phyloP scores from a whole-genome alignment of 1,284 basidiomycete species.

The Schizophyllum amplum region DNA sequence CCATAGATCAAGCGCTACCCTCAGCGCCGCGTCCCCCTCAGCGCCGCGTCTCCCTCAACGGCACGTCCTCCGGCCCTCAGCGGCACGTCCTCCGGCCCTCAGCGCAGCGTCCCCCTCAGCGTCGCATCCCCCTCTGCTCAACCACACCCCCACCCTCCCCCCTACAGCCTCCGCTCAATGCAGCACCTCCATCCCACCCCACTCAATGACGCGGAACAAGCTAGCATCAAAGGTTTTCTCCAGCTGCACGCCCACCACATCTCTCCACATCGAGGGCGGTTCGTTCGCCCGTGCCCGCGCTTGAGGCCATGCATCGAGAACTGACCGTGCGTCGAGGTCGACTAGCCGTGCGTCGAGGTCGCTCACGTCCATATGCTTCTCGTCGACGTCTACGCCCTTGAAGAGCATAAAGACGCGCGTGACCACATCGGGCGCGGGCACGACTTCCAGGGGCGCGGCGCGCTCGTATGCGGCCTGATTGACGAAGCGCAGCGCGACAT shows the following conservation, averaged over 20 bases:
- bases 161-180: too few relatives aligned
- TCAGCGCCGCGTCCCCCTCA: too few relatives aligned
- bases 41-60: too few relatives aligned
- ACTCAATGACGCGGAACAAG: conserved; percentile 27
- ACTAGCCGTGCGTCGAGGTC: too few relatives aligned
- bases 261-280: conserved; percentile 15
- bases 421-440: conserved; percentile 32
- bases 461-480: conserved; percentile 31
- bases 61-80: too few relatives aligned
- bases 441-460: conserved; percentile 28
- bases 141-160: too few relatives aligned
- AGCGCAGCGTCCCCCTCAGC: too few relatives aligned
- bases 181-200: conserved; percentile 31
- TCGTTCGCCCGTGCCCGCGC: conserved; percentile 12
- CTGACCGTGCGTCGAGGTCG: too few relatives aligned
- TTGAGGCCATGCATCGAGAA: conserved; percentile 14
- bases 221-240: conserved; percentile 16
- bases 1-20: too few relatives aligned
- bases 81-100: too few relatives aligned
- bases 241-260: conserved; percentile 3
- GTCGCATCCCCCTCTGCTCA: too few relatives aligned
- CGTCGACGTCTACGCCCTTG: conserved; percentile 23
- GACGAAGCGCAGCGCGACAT: conserved; percentile 37
- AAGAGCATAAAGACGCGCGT: conserved; percentile 41
- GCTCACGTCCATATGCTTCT: too few relatives aligned